phyloP scores from a whole-genome alignment of 805 yeast genomes.

The Phaffomyces thermotolerans region DNA sequence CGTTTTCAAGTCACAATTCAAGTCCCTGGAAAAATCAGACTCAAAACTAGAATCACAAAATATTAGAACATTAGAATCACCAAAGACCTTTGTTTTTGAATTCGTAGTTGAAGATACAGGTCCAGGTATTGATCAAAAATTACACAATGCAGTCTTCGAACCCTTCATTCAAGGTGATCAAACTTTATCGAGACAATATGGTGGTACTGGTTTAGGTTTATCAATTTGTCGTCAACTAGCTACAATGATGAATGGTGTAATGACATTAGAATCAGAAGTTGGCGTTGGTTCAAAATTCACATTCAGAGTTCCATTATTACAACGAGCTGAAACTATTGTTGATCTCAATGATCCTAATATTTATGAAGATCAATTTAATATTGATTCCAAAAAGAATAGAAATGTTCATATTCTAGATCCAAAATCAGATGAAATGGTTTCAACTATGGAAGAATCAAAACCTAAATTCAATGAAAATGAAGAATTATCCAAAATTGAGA shows the following conservation, averaged over 20 bases:
- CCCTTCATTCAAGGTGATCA: conserved; percentile 98
- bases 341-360: conserved; percentile 30
- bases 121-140: conserved; percentile 80
- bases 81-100: conserved; percentile 38
- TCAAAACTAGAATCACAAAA: conserved; percentile 7
- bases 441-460: neutral
- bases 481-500: neutral
- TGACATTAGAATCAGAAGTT: conserved; percentile 62
- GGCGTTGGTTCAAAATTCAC: conserved; percentile 84
- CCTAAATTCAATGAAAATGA: neutral
- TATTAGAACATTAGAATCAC: conserved; percentile 16
- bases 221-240: conserved; percentile 88
- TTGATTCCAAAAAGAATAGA: conserved; percentile 42
- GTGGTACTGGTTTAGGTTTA: conserved; percentile 94
- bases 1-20: conserved; percentile 36
- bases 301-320: conserved; percentile 70
- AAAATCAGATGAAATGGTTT: neutral
- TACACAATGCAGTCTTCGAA: conserved; percentile 83
- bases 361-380: conserved; percentile 65
- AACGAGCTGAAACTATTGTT: conserved; percentile 31
- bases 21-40: conserved; percentile 13
- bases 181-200: conserved; percentile 81
- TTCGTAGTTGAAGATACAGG: conserved; percentile 86
- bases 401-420: conserved; percentile 32
- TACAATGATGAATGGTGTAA: conserved; percentile 81